phyloP scores from a whole-genome alignment of 805 yeast genomes.

The Pichia phayaonensis region DNA sequence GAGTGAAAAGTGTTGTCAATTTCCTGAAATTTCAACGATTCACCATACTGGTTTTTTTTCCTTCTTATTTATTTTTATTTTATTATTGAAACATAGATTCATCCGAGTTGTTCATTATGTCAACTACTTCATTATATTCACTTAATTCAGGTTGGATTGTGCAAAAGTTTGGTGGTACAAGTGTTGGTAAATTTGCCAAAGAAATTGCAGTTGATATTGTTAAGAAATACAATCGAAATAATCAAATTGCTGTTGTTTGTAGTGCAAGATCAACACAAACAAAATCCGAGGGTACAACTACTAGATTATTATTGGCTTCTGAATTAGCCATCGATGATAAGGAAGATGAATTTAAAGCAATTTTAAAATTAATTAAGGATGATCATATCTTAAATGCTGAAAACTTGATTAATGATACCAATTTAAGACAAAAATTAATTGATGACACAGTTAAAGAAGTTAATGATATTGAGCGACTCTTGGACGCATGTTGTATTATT shows the following conservation, averaged over 20 bases:
- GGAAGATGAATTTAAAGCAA: slow-evolving; percentile 40
- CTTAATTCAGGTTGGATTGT: slow-evolving; percentile 52
- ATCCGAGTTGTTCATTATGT: slow-evolving; percentile 8
- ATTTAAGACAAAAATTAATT: slow-evolving; percentile 46
- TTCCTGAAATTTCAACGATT: background rate
- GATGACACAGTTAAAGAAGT: slow-evolving; percentile 58
- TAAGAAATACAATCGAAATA: slow-evolving; percentile 48
- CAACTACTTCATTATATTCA: slow-evolving; percentile 20
- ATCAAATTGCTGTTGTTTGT: slow-evolving; percentile 87
- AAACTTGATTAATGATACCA: slow-evolving; percentile 35
- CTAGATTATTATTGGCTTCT: slow-evolving; percentile 76
- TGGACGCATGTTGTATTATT: slow-evolving; percentile 82
- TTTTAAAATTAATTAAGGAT: slow-evolving; percentile 59
- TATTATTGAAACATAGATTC: no score
- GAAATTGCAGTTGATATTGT: slow-evolving; percentile 82
- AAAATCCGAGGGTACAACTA: slow-evolving; percentile 93
- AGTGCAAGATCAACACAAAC: slow-evolving; percentile 89
- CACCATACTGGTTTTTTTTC: background rate
- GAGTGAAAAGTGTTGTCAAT: background rate
- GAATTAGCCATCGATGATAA: slow-evolving; percentile 61
- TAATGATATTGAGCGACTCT: slow-evolving; percentile 54
- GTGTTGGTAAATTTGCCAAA: slow-evolving; percentile 89
- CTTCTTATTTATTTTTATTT: no score
- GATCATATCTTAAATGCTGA: slow-evolving; percentile 79
- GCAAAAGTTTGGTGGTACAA: slow-evolving; percentile 96